Evolutionary conservation across 441 rosid genomes (phyloP), one percentile per base, ranked within the genome.

Genomic region (Rhodomyrtus psidioides): DNA sequence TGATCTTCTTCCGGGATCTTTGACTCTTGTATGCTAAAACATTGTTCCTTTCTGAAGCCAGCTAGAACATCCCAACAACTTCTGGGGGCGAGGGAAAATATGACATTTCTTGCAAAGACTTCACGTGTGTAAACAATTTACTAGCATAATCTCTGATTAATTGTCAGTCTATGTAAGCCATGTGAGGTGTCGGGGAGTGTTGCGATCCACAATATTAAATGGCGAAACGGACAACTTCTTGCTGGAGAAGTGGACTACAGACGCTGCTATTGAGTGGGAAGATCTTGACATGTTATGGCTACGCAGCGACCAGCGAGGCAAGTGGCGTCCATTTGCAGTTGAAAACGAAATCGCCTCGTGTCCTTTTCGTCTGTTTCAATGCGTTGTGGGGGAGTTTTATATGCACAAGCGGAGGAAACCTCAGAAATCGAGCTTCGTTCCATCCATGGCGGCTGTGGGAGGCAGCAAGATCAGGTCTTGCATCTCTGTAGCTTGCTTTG

Each of bases 141-240:
- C 17, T 85, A 57, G 85, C 79, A 34, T 21, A 88, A 88, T 85
- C 88, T 89, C 65, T 57, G 89, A 84, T 88, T 13, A 83, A 86
- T 90, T 65, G 93, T 87, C 91, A 88, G 91, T 62, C 42, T 53
- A 49, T 92, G 92, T 65, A 84, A 88, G 90, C 92, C 95, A 94
- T 91, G 94, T 94, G 94, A 89, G 86, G 83, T 91, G 96, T 88
- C 89, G 91, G 91, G 79, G 76, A 70, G 76, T 53, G 83, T 58
- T 81, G 49, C 74, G 75, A 81, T 59, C 89, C 84, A 16, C 79
- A 56, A 54, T 91, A 90, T 86, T 92, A 57, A 90, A 91, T 90
- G 87, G 27, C 83, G 89, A 91, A 89, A 82, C 75, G 56, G 91
- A 89, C 93, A 28, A 62, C 65, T 88, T 87, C 82, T 60, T 83